Conservation (phyloP, 148 eudicot species). For the Amaranthus palmeri region DNA sequence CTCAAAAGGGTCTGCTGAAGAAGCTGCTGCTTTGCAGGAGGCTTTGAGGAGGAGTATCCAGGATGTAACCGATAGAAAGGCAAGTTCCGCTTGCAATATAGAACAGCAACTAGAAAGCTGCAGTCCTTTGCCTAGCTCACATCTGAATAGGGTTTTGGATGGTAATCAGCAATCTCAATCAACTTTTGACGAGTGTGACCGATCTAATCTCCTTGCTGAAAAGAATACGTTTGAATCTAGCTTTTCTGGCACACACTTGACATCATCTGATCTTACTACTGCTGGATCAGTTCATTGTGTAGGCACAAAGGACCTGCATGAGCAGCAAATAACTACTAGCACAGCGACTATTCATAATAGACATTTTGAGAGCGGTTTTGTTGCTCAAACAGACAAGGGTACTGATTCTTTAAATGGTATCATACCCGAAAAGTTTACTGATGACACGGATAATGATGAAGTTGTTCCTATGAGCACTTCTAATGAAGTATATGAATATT, state of each 20-base stretch:
- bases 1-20: constrained; percentile 66
- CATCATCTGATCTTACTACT: constrained; percentile 13
- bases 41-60: constrained; percentile 75
- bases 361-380: constrained; percentile 10
- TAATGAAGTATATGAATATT: constrained; percentile 15
- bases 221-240: constrained; percentile 12
- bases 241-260: constrained; percentile 13
- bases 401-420: constrained; percentile 23
- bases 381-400: constrained; percentile 21
- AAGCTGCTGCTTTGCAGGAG: constrained; percentile 75
- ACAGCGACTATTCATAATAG: constrained; percentile 18
- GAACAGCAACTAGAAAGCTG: constrained; percentile 23
- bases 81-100: constrained; percentile 21
- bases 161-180: constrained; percentile 19
- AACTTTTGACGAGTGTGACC: constrained; percentile 19
- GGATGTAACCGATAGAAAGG: constrained; percentile 33
- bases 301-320: constrained; percentile 24
- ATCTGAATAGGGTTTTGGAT: constrained; percentile 12
- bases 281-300: constrained; percentile 7
- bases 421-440: constrained; percentile 6
- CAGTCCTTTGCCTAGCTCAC: constrained; percentile 22
- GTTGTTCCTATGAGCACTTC: constrained; percentile 12
- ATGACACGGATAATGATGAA: constrained; percentile 24
- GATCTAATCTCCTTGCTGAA: constrained; percentile 14
- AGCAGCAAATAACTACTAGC: constrained; percentile 14